Evolutionary conservation across 2,329 filamentous ascomycete species (phyloP), one percentile per base, ranked within the genome.

Genomic region (Curvularia spicifera): DNA sequence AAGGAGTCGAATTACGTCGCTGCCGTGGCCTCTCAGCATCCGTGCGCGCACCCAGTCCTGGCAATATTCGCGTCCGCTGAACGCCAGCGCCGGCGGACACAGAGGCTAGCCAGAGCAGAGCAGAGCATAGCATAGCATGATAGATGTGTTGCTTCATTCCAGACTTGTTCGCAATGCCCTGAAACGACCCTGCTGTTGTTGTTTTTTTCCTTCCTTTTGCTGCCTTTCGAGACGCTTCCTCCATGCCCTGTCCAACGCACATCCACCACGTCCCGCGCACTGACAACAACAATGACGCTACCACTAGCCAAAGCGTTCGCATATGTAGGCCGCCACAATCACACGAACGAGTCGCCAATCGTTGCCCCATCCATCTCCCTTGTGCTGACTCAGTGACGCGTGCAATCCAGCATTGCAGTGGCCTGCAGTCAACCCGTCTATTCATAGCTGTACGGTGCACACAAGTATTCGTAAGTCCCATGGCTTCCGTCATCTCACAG

Each of bases 271-370:
- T 10, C 26, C 37, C 7, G 37, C 26, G 48, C 24, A 45, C 45
- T 37, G 51, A 35, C 52, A 45, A 57, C 59, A 60, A 60, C 60
- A 62, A 60, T 62, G 57, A 62, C 60, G 57, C 60, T 54, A 58
- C 42, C 50, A 26, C 42, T 44, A 57, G 48, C 46, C 31, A 48
- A 46, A 59, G 57, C 50, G 60, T 60, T 62, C 60, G 60, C 60
- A 62, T 62, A 37, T n/a, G 6, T n/a, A 47, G 37, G 59, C 52
- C 52, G 39, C 55, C 52, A 33, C 54, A 53, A 24, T 51, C 28
- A 54, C 58, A 54, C 60, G 53, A 54, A 52, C 50, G 13, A 46
- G 29, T 46, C 57, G 60, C 60, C 53, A 62, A 62, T 54, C 60
- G 29, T 52, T 62, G 54, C 58, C 54, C 46, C 44, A 51, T 57